These are phyloP conservation scores for Laetiporus sulphureus DNA, from an alignment of 1,284 basidiomycete species.

Conservation along the genomic window DNA sequence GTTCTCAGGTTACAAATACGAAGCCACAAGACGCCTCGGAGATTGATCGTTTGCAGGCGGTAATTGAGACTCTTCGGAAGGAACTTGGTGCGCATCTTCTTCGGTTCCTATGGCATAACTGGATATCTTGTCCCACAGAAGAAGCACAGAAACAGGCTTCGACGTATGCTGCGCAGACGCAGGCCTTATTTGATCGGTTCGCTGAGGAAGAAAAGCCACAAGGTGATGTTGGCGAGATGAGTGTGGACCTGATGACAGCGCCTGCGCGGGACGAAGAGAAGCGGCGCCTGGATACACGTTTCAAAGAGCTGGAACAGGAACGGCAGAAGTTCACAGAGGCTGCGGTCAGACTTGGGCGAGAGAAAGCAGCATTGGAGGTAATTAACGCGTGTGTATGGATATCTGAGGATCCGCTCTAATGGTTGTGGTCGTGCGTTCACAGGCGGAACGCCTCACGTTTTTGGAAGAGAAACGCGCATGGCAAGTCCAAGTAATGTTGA, in stretches of 20 bases:
- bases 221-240: constrained; percentile 29
- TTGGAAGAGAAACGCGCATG: constrained; percentile 62
- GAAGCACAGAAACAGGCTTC: constrained; percentile 41
- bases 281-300: constrained; percentile 43
- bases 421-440: no score
- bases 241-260: constrained; percentile 44
- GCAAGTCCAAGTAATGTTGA: constrained; percentile 57
- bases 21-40: constrained; percentile 11
- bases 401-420: no score
- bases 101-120: neutral
- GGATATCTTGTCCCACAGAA: constrained; percentile 27
- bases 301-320: constrained; percentile 59
- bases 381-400: no score
- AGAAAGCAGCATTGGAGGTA: constrained; percentile 66
- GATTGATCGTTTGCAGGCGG: constrained; percentile 17
- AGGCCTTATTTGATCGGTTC: constrained; percentile 46
- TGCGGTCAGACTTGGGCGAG: constrained; percentile 54
- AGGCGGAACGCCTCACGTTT: constrained; percentile 59
- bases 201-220: constrained; percentile 32
- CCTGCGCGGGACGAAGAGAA: constrained; percentile 46
- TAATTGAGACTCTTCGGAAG: constrained; percentile 33
- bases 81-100: constrained; percentile 45
- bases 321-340: constrained; percentile 60
- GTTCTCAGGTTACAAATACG: neutral
- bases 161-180: constrained; percentile 25